These are phyloP conservation scores for Bassia scoparia DNA, from an alignment of 148 eudicot species.

Conservation along the genomic window DNA sequence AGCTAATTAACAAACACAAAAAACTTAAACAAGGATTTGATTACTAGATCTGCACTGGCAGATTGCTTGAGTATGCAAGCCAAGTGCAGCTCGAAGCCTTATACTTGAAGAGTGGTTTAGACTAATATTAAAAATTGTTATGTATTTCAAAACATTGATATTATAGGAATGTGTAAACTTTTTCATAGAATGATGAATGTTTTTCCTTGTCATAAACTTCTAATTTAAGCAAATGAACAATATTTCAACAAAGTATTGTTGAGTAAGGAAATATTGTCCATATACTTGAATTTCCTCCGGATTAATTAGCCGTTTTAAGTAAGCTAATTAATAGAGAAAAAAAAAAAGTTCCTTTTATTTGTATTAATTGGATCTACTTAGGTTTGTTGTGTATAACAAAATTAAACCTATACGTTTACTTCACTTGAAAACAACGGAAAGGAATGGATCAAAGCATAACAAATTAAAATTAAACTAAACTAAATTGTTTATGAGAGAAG, in stretches of 20 bases:
- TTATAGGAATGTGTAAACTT: constrained; percentile 5
- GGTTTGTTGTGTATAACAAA: too few species aligned
- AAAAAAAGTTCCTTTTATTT: too few species aligned
- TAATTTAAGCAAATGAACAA: constrained; percentile 25
- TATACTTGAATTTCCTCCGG: background rate
- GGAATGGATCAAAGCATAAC: too few species aligned
- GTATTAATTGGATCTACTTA: too few species aligned
- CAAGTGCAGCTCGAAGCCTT: constrained; percentile 17
- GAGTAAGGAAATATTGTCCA: constrained; percentile 1
- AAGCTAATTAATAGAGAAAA: background rate
- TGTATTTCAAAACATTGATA: constrained; percentile 7
- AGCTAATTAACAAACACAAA: too few species aligned
- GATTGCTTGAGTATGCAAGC: constrained; percentile 9
- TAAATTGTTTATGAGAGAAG: too few species aligned
- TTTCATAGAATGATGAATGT: constrained; percentile 33
- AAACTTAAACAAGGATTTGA: too few species aligned
- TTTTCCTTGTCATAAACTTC: constrained; percentile 24
- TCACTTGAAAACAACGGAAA: too few species aligned
- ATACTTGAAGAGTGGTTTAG: constrained; percentile 24
- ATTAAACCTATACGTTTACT: too few species aligned
- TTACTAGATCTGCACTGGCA: constrained; percentile 14
- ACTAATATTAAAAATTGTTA: background rate
- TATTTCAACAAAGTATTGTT: constrained; percentile 23
- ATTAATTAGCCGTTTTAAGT: constrained; percentile 6
- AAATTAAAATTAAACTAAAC: too few species aligned